These are phyloP conservation scores for Tanacetum coccineum DNA, from an alignment of 129 eudicot genomes.

Conservation along the genomic window DNA sequence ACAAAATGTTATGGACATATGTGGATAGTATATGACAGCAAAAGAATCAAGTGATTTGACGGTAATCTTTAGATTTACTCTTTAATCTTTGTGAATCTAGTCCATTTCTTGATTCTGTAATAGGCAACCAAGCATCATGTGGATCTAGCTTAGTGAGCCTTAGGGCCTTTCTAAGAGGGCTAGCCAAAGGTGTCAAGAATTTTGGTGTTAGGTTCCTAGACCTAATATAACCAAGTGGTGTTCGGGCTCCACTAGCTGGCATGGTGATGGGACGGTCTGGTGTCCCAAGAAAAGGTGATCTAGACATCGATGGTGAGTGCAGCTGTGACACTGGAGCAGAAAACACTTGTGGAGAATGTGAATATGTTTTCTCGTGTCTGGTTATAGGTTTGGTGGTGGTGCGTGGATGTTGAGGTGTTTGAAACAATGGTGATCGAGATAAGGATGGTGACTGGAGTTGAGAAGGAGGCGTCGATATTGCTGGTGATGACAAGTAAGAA, in stretches of 20 bases:
- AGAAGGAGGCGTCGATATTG: slow-evolving; percentile 42
- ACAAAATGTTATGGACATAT: too few species aligned
- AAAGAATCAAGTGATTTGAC: too few species aligned
- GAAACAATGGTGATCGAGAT: slow-evolving; percentile 36
- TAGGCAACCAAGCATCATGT: slow-evolving; percentile 54
- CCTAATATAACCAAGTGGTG: slow-evolving; percentile 24
- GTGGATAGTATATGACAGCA: too few species aligned
- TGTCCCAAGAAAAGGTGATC: slow-evolving; percentile 34
- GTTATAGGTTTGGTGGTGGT: slow-evolving; percentile 12
- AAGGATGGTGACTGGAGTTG: slow-evolving; percentile 50
- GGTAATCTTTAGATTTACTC: background rate
- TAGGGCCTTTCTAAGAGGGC: slow-evolving; percentile 45
- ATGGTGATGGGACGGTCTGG: slow-evolving; percentile 27
- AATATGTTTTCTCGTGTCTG: slow-evolving; percentile 8
- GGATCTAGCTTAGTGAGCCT: slow-evolving; percentile 43
- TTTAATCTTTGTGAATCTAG: background rate
- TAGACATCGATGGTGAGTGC: slow-evolving; percentile 39
- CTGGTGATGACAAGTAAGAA: slow-evolving; percentile 25
- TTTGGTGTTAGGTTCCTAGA: slow-evolving; percentile 37
- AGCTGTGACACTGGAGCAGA: slow-evolving; percentile 39
- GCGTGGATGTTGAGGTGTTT: slow-evolving; percentile 29
- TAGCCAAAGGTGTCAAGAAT: slow-evolving; percentile 47
- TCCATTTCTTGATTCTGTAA: slow-evolving; percentile 52
- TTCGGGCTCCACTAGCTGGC: slow-evolving; percentile 20
- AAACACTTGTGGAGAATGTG: slow-evolving; percentile 21